Percentiles rank a stretch among this genome's conserved stretches.
These are phyloP conservation scores for Kwoniella heveanensis DNA, from an alignment of 768 basidiomycete genomes.

Conservation along the genomic window DNA sequence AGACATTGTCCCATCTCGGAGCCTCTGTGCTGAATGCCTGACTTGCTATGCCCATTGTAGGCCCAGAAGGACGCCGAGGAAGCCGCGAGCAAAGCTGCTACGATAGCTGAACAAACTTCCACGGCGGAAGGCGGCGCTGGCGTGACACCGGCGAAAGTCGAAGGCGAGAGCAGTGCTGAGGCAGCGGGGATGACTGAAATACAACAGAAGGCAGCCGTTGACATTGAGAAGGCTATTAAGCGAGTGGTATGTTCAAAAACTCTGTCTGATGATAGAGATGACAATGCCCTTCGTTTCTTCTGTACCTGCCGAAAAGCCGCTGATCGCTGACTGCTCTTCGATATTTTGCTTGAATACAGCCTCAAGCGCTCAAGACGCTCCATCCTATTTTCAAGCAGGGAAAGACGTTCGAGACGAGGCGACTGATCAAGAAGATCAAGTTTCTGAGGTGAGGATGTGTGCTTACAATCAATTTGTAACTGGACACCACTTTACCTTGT, in stretches of 20 bases:
- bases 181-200: too few species aligned
- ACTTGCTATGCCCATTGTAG: background rate
- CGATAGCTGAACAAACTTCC: too few species aligned
- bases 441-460: conserved; percentile 61
- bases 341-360: too few species aligned
- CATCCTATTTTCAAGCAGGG: conserved; percentile 78
- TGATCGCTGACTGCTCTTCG: too few species aligned
- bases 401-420: conserved; percentile 76
- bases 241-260: conserved; percentile 21
- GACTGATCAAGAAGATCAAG: conserved; percentile 79
- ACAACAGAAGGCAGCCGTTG: background rate
- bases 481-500: too few species aligned
- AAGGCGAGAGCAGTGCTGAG: background rate
- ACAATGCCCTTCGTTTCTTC: too few species aligned
- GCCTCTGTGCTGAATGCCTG: background rate
- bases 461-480: background rate
- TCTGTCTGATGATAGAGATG: too few species aligned
- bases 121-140: background rate
- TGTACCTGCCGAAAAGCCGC: too few species aligned
- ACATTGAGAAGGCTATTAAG: conserved; percentile 16
- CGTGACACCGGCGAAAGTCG: background rate
- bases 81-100: conserved; percentile 2
- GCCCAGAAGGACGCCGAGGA: conserved; percentile 16
- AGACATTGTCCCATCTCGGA: too few species aligned
- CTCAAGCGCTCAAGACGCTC: conserved; percentile 72